phyloP scores from a whole-genome alignment of 805 yeast species.

The Yamadazyma insecticola region DNA sequence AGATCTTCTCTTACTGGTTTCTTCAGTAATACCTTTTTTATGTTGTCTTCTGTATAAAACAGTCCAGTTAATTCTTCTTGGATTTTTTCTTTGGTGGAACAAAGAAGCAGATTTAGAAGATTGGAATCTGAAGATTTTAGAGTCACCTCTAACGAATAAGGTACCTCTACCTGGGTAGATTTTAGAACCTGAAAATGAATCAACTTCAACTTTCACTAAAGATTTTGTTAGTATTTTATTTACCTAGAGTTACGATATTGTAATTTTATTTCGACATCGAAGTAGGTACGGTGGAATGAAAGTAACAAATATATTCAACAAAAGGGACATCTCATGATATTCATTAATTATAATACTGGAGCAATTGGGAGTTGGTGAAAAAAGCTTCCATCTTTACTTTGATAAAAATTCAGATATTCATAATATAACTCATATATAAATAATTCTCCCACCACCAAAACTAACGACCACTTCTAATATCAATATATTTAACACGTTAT shows the following conservation, averaged over 20 bases:
- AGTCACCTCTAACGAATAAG: constrained; percentile 98
- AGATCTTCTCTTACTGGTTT: constrained; percentile 92
- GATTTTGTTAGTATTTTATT: constrained; percentile 30
- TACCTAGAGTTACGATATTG: too few relatives aligned
- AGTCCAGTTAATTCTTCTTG: constrained; percentile 99
- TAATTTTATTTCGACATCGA: too few relatives aligned
- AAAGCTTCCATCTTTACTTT: too few relatives aligned
- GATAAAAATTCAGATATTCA: too few relatives aligned
- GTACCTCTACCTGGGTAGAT: constrained; percentile 99
- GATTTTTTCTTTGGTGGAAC: constrained; percentile 99
- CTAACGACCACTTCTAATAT: too few relatives aligned
- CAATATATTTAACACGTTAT: too few relatives aligned
- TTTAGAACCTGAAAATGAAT: constrained; percentile 98
- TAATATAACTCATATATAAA: too few relatives aligned
- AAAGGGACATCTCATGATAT: not conserved
- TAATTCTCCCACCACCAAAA: too few relatives aligned
- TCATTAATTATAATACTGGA: too few relatives aligned
- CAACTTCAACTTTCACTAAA: constrained; percentile 97
- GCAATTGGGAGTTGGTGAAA: too few relatives aligned
- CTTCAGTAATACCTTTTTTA: constrained; percentile 99
- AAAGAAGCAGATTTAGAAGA: constrained; percentile 95
- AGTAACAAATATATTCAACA: not conserved
- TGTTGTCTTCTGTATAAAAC: constrained; percentile 99
- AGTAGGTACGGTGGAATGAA: not conserved
- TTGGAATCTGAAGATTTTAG: constrained; percentile 99